Conservation (phyloP, 2,329 filamentous ascomycete species). For the Fusarium marasasianum region DNA sequence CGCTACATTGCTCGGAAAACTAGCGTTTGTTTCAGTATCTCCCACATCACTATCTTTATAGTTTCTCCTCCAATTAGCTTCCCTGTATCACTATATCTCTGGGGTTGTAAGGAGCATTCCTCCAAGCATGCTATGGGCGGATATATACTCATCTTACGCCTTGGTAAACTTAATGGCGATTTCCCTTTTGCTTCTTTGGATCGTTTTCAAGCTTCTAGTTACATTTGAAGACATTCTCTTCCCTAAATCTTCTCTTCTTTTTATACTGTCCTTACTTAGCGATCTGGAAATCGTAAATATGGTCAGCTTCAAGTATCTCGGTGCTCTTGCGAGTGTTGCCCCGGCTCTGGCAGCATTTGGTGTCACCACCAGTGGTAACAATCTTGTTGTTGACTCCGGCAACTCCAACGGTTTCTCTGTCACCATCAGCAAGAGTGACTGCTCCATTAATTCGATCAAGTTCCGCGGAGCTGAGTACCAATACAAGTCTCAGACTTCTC, state of each 20-base stretch:
- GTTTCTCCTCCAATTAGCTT: conserved; percentile 43
- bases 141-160: conserved; percentile 16
- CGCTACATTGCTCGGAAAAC: not conserved
- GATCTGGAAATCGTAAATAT: conserved; percentile 32
- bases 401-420: conserved; percentile 60
- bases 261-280: not conserved
- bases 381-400: conserved; percentile 59
- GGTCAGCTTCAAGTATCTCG: conserved; percentile 37
- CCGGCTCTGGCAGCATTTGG: conserved; percentile 54
- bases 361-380: conserved; percentile 52
- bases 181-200: not conserved
- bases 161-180: not conserved
- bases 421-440: conserved; percentile 62
- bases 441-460: conserved; percentile 71
- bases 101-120: conserved; percentile 14
- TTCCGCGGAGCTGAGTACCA: conserved; percentile 69
- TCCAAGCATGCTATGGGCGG: not conserved
- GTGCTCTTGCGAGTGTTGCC: conserved; percentile 43
- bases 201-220: not conserved
- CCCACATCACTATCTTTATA: conserved; percentile 1
- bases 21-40: conserved; percentile 34
- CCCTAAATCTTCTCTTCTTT: not conserved
- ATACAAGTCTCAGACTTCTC: conserved; percentile 51
- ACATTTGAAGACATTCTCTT: not conserved
- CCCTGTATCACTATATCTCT: conserved; percentile 11